phyloP scores from a whole-genome alignment of 306 rosid species.

The Gillenia trifoliata region DNA sequence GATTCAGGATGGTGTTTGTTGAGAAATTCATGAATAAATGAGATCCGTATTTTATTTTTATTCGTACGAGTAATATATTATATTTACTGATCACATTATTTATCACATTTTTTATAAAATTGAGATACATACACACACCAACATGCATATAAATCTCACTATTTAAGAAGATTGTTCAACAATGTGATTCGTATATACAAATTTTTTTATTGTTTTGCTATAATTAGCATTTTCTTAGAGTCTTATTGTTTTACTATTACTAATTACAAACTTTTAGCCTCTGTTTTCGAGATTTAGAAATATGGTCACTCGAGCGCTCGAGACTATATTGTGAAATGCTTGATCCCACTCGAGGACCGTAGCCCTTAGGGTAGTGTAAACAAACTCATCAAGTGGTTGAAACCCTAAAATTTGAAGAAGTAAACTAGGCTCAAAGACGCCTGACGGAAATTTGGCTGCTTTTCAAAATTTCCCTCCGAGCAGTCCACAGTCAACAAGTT shows the following conservation, averaged over 20 bases:
- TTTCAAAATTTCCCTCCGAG: too few relatives aligned
- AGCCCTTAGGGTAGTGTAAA: too few relatives aligned
- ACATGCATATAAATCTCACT: not conserved
- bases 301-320: too few relatives aligned
- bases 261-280: too few relatives aligned
- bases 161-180: not conserved
- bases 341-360: too few relatives aligned
- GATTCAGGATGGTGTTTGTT: not conserved
- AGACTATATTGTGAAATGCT: too few relatives aligned
- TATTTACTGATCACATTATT: not conserved
- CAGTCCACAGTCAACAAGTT: too few relatives aligned
- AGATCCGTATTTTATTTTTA: not conserved
- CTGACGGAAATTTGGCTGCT: too few relatives aligned
- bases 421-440: too few relatives aligned
- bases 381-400: too few relatives aligned
- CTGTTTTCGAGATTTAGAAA: too few relatives aligned
- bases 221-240: not conserved
- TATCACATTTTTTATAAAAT: not conserved
- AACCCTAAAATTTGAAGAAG: too few relatives aligned
- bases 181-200: not conserved
- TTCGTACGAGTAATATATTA: not conserved
- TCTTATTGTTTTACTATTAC: not conserved
- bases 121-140: not conserved
- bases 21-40: constrained; percentile 2
- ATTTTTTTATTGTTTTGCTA: not conserved